Base-by-base conservation (phyloP, 805 yeast genomes). In the Yarrowia alimentaria region DNA sequence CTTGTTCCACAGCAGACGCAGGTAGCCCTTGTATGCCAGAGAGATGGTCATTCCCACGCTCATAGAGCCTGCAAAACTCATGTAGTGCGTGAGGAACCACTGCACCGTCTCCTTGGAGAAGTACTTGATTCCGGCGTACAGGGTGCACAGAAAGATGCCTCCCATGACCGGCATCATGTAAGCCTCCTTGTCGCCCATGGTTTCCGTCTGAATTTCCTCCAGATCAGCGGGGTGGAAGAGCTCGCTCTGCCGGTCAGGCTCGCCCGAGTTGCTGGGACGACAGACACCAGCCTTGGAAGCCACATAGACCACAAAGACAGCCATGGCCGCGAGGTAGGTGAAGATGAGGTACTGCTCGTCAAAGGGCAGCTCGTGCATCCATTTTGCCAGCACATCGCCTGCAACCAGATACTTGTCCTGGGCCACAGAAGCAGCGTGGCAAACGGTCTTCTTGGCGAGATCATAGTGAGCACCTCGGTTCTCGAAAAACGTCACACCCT, bases 91-190 rank as follows among this genome's bases (percentile, higher is more conserved):
- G 45, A 78, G 53, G 18, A 62, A 58, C 29, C 57, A 55, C 42
- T 65, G 59, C 9, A 78, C 54, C 8, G 53, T 56, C 5, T 62
- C 66, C 8, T 55, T 55, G 52, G 68, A 66, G 40, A 68, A 56
- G 29, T 63, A 60, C 50, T 67, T 66, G 38, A 74, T 43, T 4
- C 61, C 60, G 51, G 64, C 68, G 57, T 75, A 71, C 29, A 77
- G 50, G 0, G 68, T 67, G 22, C 64, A 53, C 31, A 79, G 62
- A n/a, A 57, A 59, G 14, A 56, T 47, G 6, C 74, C 73, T 5
- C 77, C 75, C 6, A 70, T 11, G 5, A 79, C 51, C 0, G 84
- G 83, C 60, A 77, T 57, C 3, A 63, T 13, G 5, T 70, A 30
- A 0, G 75, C 80, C 37, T 61, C 67, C 43, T 58, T 62, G 16